These are phyloP conservation scores for Botryotinia globosa DNA, from an alignment of 2,329 filamentous ascomycete species.

Conservation along the genomic window DNA sequence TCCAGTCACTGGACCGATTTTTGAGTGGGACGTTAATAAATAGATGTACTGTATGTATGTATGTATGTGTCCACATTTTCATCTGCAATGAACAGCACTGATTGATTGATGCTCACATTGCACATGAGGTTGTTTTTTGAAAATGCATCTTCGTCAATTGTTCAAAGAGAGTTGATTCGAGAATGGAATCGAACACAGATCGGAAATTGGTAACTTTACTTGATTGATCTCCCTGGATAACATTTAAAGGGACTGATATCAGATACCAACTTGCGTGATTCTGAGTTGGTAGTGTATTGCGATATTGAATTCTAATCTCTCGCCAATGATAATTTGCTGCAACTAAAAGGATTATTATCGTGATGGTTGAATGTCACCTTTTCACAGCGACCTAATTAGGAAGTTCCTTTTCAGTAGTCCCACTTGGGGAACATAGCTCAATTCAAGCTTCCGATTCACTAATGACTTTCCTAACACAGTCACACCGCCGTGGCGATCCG, in stretches of 20 bases:
- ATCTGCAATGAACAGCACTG: background rate
- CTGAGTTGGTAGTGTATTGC: background rate
- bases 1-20: background rate
- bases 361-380: background rate
- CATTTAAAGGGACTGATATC: background rate
- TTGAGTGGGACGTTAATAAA: too few species aligned
- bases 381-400: background rate
- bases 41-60: background rate
- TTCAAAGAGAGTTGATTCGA: background rate
- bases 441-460: slow-evolving; percentile 3
- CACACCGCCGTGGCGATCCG: slow-evolving; percentile 11
- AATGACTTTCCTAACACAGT: slow-evolving; percentile 18
- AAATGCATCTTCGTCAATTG: background rate
- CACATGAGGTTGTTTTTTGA: background rate
- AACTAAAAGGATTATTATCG: background rate
- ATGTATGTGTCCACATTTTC: too few species aligned
- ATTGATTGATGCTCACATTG: background rate
- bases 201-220: background rate
- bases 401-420: slow-evolving; percentile 1
- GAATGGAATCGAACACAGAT: background rate
- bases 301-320: background rate
- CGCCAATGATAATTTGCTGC: background rate
- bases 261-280: background rate
- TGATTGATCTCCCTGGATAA: background rate
- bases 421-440: slow-evolving; percentile 3